phyloP scores from a whole-genome alignment of 495 filamentous ascomycete species.

The Staphylotrichum longicolle region DNA sequence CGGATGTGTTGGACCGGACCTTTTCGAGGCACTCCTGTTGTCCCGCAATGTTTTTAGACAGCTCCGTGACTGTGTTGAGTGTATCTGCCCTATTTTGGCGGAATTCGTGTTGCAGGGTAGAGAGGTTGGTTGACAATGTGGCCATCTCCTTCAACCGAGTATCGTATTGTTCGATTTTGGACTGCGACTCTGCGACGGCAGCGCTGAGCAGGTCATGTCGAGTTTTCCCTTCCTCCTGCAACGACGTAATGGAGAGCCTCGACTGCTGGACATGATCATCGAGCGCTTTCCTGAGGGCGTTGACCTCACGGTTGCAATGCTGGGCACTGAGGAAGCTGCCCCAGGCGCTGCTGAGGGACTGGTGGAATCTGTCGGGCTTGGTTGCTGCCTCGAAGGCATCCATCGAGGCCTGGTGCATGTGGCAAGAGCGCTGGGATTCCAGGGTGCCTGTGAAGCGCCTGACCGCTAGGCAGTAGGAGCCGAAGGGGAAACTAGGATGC shows the following conservation, averaged over 20 bases:
- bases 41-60: constrained; percentile 15
- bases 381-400: constrained; percentile 13
- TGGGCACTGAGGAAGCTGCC: constrained; percentile 30
- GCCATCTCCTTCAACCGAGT: constrained; percentile 12
- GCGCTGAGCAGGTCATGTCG: constrained; percentile 21
- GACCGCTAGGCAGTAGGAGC: too few relatives aligned
- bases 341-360: constrained; percentile 28
- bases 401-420: neutral
- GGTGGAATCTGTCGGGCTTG: constrained; percentile 22
- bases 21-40: constrained; percentile 19
- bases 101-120: constrained; percentile 19
- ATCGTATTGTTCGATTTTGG: constrained; percentile 19
- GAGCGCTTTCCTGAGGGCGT: constrained; percentile 20
- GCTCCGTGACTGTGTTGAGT: constrained; percentile 4
- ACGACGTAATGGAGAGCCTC: constrained; percentile 16
- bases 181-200: constrained; percentile 21
- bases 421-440: neutral
- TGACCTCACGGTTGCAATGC: constrained; percentile 26
- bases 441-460: too few relatives aligned
- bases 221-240: constrained; percentile 18
- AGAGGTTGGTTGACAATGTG: constrained; percentile 15
- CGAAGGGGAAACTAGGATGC: too few relatives aligned
- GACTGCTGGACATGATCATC: constrained; percentile 21
- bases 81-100: constrained; percentile 14
- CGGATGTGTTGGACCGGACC: constrained; percentile 4